These are phyloP conservation scores for Paramarasmius palmivorus DNA, from an alignment of 1,284 basidiomycete genomes.

Conservation along the genomic window DNA sequence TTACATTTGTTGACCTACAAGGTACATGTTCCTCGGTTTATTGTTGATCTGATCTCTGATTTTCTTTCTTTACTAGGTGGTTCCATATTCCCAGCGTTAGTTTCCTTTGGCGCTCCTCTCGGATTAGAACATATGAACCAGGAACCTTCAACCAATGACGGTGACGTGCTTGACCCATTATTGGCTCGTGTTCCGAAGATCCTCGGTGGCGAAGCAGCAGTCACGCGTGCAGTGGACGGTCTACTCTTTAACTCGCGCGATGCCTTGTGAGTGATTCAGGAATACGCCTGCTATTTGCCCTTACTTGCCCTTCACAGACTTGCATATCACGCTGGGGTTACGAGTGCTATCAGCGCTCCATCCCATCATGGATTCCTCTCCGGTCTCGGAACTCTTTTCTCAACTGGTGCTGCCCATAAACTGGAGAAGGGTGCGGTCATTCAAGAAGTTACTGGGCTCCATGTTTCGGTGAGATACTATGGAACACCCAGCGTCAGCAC, in stretches of 20 bases:
- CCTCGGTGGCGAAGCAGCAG: conserved; percentile 50
- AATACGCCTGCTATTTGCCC: background rate
- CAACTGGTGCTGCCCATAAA: conserved; percentile 59
- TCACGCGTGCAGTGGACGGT: conserved; percentile 74
- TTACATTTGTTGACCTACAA: conserved; percentile 36
- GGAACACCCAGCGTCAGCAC: conserved; percentile 54
- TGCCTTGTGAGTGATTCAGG: conserved; percentile 61
- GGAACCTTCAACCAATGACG: conserved; percentile 72
- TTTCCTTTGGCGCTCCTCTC: conserved; percentile 59
- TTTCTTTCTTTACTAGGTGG: background rate
- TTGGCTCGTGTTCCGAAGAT: conserved; percentile 42
- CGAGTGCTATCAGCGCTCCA: conserved; percentile 62
- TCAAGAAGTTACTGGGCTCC: conserved; percentile 46
- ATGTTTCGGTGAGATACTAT: conserved; percentile 35
- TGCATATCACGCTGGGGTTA: conserved; percentile 63
- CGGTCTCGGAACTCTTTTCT: conserved; percentile 70
- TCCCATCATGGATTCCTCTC: conserved; percentile 55
- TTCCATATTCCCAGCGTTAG: conserved; percentile 52
- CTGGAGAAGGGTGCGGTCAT: conserved; percentile 72
- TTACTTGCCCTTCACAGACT: conserved; percentile 35
- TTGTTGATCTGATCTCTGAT: conserved; percentile 43
- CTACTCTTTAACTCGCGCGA: conserved; percentile 72
- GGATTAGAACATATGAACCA: conserved; percentile 61
- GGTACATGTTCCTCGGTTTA: too few species aligned
- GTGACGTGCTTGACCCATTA: conserved; percentile 55